Evolutionary conservation across 257 asterid species (phyloP).

Genomic region (Fraxinus americana): DNA sequence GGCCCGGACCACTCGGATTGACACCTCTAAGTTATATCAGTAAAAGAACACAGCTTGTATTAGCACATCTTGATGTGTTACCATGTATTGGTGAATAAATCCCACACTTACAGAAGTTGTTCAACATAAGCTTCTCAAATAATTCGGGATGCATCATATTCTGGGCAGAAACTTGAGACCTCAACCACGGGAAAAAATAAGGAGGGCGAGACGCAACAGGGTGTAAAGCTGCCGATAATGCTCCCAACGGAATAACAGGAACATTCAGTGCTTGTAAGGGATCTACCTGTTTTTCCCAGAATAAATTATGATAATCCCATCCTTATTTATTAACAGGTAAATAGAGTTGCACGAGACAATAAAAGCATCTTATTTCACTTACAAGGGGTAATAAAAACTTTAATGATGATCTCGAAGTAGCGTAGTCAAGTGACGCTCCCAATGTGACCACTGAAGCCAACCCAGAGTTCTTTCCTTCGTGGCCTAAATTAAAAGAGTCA

Average conservation of each 20-base stretch:
- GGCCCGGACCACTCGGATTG: too few species aligned
- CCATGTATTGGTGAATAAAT: not conserved
- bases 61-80: too few species aligned
- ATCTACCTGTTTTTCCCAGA: conserved; percentile 67
- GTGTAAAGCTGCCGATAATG: conserved; percentile 36
- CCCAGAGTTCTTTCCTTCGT: conserved; percentile 72
- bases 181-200: conserved; percentile 74
- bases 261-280: conserved; percentile 92
- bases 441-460: conserved; percentile 84
- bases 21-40: too few species aligned
- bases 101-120: conserved; percentile 70
- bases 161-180: conserved; percentile 82
- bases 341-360: conserved; percentile 5
- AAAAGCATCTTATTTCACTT: conserved; percentile 31
- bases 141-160: conserved; percentile 98
- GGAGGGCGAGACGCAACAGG: conserved; percentile 65
- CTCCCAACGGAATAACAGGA: conserved; percentile 93
- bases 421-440: conserved; percentile 91
- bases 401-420: conserved; percentile 78
- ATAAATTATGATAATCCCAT: not conserved
- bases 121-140: conserved; percentile 78
- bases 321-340: conserved; percentile 4
- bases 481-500: conserved; percentile 42
- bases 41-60: too few species aligned
- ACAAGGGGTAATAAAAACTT: conserved; percentile 85